Conservation (phyloP, 192 early-diverging fungal genomes). For the Rhizophagus clarus region DNA sequence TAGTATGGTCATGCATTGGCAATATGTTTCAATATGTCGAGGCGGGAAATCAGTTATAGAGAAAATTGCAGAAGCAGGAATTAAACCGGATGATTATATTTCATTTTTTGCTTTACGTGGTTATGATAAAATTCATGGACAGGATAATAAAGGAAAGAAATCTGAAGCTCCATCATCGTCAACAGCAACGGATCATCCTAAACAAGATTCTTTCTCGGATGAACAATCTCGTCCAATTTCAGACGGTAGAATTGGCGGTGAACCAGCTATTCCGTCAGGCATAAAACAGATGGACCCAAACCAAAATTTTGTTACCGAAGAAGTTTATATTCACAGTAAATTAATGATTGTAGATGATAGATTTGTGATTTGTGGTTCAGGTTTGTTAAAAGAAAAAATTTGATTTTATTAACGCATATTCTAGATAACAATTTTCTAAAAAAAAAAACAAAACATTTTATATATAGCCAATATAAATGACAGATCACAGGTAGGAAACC, state of each 20-base stretch:
- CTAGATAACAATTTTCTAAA: background rate
- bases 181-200: no score
- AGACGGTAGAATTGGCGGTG: background rate
- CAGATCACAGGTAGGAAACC: conserved; percentile 83
- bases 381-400: conserved; percentile 25
- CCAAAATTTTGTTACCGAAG: conserved; percentile 69
- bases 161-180: no score
- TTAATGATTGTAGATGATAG: conserved; percentile 87
- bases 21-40: conserved; percentile 75
- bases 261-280: background rate
- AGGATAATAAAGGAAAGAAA: background rate
- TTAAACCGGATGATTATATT: conserved; percentile 68
- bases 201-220: background rate
- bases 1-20: conserved; percentile 76
- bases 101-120: conserved; percentile 73
- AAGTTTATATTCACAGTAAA: conserved; percentile 87
- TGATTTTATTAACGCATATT: background rate
- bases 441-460: background rate
- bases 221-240: background rate
- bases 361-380: conserved; percentile 80
- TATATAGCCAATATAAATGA: conserved; percentile 84
- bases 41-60: conserved; percentile 71
- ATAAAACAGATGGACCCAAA: conserved; percentile 5
- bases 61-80: conserved; percentile 55
- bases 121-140: conserved; percentile 61